Conservation (phyloP, 441 rosid species). For the Jatropha podagrica region DNA sequence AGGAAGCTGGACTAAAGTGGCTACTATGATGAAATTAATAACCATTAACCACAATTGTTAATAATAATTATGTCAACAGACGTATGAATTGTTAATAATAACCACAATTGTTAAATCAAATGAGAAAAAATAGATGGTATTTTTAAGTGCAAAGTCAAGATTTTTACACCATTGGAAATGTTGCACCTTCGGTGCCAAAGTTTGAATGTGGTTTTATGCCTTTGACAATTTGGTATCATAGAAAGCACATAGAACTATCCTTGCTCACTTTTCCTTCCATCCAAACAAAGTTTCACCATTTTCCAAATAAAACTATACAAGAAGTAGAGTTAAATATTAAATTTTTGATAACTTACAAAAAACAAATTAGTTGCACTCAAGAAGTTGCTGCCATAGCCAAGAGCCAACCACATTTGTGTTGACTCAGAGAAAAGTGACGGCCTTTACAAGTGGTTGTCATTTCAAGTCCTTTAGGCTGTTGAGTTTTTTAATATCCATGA, state of each 20-base stretch:
- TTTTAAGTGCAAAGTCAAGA: too few species aligned
- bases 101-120: too few species aligned
- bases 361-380: not conserved
- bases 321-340: not conserved
- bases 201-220: not conserved
- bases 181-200: not conserved
- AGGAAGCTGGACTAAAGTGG: too few species aligned
- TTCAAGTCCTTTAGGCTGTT: not conserved
- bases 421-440: not conserved
- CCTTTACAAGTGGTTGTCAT: not conserved
- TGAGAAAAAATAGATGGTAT: too few species aligned
- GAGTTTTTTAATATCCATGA: not conserved
- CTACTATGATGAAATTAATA: too few species aligned
- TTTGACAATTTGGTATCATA: not conserved
- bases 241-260: constrained; percentile 8
- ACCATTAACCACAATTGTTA: too few species aligned
- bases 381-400: too few species aligned
- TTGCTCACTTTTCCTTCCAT: too few species aligned
- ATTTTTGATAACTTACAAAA: not conserved
- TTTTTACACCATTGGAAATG: too few species aligned
- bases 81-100: too few species aligned
- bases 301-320: not conserved
- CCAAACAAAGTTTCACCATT: not conserved
- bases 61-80: too few species aligned
- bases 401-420: not conserved